Conservation (phyloP, 2,329 filamentous ascomycete species). For the Ciborinia camelliae region DNA sequence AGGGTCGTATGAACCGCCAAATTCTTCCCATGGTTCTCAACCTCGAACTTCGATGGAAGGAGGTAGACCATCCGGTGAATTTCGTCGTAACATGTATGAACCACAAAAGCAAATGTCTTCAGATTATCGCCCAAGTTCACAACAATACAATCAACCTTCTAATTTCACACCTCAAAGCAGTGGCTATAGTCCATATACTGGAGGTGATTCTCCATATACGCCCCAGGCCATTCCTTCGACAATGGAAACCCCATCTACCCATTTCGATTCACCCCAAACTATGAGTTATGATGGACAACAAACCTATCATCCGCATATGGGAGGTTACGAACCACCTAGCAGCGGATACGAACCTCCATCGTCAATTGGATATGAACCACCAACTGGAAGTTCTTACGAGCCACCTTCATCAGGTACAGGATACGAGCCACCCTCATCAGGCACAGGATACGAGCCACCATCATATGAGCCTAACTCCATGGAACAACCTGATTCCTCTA, state of each 20-base stretch:
- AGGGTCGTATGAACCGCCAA: slow-evolving; percentile 27
- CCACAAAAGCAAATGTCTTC: slow-evolving; percentile 42
- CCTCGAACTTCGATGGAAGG: slow-evolving; percentile 43
- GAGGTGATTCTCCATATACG: slow-evolving; percentile 17
- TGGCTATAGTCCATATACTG: slow-evolving; percentile 26
- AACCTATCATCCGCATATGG: slow-evolving; percentile 18
- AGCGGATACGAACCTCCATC: slow-evolving; percentile 41
- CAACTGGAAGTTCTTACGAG: slow-evolving; percentile 29
- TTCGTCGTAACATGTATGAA: slow-evolving; percentile 43
- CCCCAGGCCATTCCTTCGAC: slow-evolving; percentile 2
- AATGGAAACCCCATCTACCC: neutral
- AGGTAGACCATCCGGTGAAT: slow-evolving; percentile 46
- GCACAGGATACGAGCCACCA: slow-evolving; percentile 38
- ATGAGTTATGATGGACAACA: slow-evolving; percentile 23
- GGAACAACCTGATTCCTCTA: slow-evolving; percentile 42
- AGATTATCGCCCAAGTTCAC: slow-evolving; percentile 38
- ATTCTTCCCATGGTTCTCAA: slow-evolving; percentile 34
- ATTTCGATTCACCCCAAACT: slow-evolving; percentile 27
- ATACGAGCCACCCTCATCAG: slow-evolving; percentile 32
- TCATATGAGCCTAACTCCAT: slow-evolving; percentile 53
- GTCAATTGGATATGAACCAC: slow-evolving; percentile 30
- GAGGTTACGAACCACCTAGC: slow-evolving; percentile 23
- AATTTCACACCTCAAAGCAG: slow-evolving; percentile 29
- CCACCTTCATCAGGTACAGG: slow-evolving; percentile 24
- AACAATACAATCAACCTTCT: slow-evolving; percentile 33